These are phyloP conservation scores for Xylaria palmicola DNA, from an alignment of 495 filamentous ascomycete genomes.

Conservation along the genomic window DNA sequence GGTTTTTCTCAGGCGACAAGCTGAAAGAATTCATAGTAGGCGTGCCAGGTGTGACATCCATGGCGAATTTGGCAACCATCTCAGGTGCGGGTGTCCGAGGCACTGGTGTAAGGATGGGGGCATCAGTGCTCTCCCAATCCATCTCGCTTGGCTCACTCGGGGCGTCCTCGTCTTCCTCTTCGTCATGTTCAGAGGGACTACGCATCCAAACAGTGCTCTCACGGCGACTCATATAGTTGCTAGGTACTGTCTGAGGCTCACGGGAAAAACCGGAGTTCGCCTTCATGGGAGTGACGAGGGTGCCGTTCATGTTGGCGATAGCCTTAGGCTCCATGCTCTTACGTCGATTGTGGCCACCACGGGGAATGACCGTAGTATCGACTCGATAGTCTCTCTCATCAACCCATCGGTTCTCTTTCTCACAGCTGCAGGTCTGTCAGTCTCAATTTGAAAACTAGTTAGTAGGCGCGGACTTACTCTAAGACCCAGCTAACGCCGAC, in stretches of 20 bases:
- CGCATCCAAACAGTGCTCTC: constrained; percentile 54
- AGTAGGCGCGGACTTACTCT: constrained; percentile 57
- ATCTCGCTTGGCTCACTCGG: constrained; percentile 33
- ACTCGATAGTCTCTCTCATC: constrained; percentile 69
- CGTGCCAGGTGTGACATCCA: constrained; percentile 39
- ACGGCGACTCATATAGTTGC: constrained; percentile 46
- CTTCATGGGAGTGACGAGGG: constrained; percentile 49
- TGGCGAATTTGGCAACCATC: constrained; percentile 41
- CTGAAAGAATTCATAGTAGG: constrained; percentile 21
- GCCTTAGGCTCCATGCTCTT: constrained; percentile 92
- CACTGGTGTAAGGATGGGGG: constrained; percentile 46
- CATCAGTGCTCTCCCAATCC: constrained; percentile 15
- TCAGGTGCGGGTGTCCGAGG: constrained; percentile 56
- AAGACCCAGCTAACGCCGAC: constrained; percentile 88
- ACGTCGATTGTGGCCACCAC: constrained; percentile 72
- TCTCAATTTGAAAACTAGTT: constrained; percentile 1
- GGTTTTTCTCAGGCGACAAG: constrained; percentile 36
- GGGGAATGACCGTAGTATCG: constrained; percentile 68
- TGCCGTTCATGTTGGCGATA: constrained; percentile 70
- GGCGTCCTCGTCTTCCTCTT: constrained; percentile 42
- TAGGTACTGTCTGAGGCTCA: constrained; percentile 43
- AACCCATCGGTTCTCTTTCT: constrained; percentile 74
- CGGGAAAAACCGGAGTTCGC: constrained; percentile 27
- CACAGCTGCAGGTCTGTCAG: constrained; percentile 57
- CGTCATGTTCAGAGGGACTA: constrained; percentile 40